Evolutionary conservation across 371 early-diverging fungal species (phyloP).

Genomic region (Smittium culicis): DNA sequence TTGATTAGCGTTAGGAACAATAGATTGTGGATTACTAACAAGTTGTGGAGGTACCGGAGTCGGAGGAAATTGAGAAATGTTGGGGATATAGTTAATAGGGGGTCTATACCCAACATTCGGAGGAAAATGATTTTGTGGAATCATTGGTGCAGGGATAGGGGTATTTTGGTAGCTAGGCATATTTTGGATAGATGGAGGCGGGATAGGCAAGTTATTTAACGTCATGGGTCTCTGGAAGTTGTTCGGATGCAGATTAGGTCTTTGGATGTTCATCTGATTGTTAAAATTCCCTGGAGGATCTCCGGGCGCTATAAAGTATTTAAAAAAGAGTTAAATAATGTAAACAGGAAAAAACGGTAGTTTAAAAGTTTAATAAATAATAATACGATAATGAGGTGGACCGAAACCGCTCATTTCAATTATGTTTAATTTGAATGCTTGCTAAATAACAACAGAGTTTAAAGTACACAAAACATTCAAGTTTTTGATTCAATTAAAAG

Average conservation of each 20-base stretch:
- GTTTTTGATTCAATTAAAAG: too few relatives aligned
- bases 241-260: background rate
- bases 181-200: background rate
- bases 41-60: background rate
- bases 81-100: background rate
- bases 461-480: too few relatives aligned
- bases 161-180: background rate
- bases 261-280: background rate
- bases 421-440: too few relatives aligned
- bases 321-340: background rate
- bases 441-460: too few relatives aligned
- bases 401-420: background rate
- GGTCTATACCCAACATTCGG: background rate
- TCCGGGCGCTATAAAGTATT: background rate
- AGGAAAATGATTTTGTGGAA: background rate
- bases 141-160: background rate
- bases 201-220: background rate
- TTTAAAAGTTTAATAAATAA: background rate
- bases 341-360: background rate
- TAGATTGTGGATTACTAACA: background rate
- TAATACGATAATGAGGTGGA: background rate
- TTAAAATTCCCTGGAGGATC: background rate
- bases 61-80: background rate
- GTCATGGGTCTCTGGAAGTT: background rate
- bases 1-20: background rate